Conservation (phyloP, 2,329 filamentous ascomycete genomes). For the Nemania sp. region DNA sequence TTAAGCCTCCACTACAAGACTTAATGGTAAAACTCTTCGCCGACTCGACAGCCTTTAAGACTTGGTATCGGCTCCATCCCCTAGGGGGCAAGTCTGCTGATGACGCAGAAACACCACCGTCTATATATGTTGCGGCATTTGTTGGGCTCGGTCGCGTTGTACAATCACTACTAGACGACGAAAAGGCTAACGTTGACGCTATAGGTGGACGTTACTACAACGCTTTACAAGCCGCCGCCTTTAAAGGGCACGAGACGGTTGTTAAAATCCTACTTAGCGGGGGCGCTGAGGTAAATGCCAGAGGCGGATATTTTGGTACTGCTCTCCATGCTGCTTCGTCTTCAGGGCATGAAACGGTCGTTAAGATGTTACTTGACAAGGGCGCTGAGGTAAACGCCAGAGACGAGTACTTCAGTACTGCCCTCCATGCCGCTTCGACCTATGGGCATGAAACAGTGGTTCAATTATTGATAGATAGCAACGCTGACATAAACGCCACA, state of each 20-base stretch:
- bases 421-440: neutral
- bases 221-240: neutral
- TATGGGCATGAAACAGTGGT: neutral
- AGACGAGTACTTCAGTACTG: neutral
- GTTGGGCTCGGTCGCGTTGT: too few species aligned
- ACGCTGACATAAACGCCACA: neutral
- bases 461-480: neutral
- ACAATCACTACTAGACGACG: too few species aligned
- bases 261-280: neutral
- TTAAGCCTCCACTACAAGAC: too few species aligned
- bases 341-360: neutral
- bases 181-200: too few species aligned
- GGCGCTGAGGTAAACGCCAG: neutral
- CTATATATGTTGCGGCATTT: too few species aligned
- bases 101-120: too few species aligned
- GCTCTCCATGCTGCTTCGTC: neutral
- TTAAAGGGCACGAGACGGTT: neutral
- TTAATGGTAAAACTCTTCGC: too few species aligned
- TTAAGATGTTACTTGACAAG: neutral
- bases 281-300: neutral
- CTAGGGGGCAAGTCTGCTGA: too few species aligned
- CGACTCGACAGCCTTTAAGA: too few species aligned
- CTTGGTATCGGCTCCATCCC: too few species aligned
- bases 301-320: neutral
- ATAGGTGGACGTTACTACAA: too few species aligned